Evolutionary conservation across 371 early-diverging fungal genomes (phyloP).

Genomic region (Mucor velutinosus): DNA sequence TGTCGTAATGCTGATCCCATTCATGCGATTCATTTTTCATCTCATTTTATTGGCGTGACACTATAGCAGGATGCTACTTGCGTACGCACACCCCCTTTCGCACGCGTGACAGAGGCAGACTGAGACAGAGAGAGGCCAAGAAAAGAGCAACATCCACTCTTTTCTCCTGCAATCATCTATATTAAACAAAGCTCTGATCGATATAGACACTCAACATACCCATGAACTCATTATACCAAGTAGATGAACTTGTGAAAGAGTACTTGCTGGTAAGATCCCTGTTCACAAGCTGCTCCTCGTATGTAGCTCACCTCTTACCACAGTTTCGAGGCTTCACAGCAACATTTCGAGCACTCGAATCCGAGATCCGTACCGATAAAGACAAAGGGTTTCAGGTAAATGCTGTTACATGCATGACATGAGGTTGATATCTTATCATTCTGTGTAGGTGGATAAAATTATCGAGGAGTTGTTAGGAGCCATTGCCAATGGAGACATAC

Average conservation of each 20-base stretch:
- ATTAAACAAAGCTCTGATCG: not conserved
- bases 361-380: constrained; percentile 60
- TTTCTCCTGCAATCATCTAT: not conserved
- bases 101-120: not conserved
- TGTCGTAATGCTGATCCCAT: not conserved
- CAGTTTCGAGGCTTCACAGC: constrained; percentile 71
- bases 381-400: constrained; percentile 68
- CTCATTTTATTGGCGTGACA: not conserved
- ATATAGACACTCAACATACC: not conserved
- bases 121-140: not conserved
- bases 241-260: constrained; percentile 73
- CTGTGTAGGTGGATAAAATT: constrained; percentile 63
- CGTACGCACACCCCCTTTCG: not conserved
- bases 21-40: not conserved
- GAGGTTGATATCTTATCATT: not conserved
- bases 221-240: constrained; percentile 68
- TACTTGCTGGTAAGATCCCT: constrained; percentile 58
- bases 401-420: not conserved
- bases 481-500: constrained; percentile 59
- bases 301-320: not conserved
- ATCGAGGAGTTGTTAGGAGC: constrained; percentile 61
- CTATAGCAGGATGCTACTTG: not conserved
- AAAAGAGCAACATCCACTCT: not conserved
- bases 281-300: not conserved
- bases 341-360: constrained; percentile 65